Conservation (phyloP, 768 basidiomycete genomes). For the Paxillus rubicundulus region DNA sequence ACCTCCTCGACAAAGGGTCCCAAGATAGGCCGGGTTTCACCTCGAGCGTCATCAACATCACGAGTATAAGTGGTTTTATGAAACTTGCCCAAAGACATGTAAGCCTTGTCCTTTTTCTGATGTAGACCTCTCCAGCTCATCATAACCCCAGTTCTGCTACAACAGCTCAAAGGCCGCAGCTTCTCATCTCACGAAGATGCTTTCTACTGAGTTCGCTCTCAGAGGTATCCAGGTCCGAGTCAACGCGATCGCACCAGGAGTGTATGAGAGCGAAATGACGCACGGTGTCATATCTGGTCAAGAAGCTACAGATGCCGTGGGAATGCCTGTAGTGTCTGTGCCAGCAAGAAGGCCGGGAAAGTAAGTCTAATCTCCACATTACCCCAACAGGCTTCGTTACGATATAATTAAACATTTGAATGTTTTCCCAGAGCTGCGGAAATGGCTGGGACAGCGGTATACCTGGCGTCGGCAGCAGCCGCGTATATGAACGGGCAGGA, state of each 20-base stretch:
- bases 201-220: conserved; percentile 72
- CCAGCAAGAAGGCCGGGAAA: conserved; percentile 63
- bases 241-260: conserved; percentile 73
- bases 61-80: conserved; percentile 69
- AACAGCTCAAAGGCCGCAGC: conserved; percentile 80
- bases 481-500: conserved; percentile 79
- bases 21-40: conserved; percentile 55
- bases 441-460: conserved; percentile 75
- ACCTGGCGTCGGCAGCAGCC: conserved; percentile 70
- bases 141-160: conserved; percentile 61
- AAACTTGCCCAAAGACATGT: conserved; percentile 78
- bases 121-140: background rate
- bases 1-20: conserved; percentile 69
- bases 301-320: conserved; percentile 49
- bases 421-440: conserved; percentile 52
- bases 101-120: conserved; percentile 5
- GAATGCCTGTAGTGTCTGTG: conserved; percentile 57
- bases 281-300: conserved; percentile 44
- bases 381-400: background rate
- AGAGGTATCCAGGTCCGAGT: conserved; percentile 68
- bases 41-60: conserved; percentile 72
- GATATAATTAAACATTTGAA: conserved; percentile 2
- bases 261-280: conserved; percentile 78
- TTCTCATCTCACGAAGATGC: conserved; percentile 72
- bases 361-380: conserved; percentile 42